Evolutionary conservation across 139 green algal species (phyloP).

Genomic region (Volvox africanus): DNA sequence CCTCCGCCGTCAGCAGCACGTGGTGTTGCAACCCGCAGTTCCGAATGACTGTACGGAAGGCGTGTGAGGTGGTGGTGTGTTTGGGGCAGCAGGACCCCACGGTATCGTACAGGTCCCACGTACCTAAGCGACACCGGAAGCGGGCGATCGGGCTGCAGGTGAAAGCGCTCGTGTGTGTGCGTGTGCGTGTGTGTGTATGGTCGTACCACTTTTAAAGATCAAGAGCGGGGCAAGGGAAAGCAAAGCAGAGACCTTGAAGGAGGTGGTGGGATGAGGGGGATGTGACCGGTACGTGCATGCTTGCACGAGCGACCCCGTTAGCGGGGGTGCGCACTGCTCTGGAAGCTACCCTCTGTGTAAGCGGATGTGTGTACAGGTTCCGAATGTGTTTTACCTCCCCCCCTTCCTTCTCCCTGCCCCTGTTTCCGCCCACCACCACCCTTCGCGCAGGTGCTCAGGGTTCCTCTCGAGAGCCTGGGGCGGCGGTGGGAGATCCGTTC

Average conservation of each 20-base stretch:
- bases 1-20: constrained; percentile 38
- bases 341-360: background rate
- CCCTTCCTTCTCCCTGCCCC: background rate
- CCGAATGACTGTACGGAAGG: constrained; percentile 48
- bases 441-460: constrained; percentile 37
- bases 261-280: background rate
- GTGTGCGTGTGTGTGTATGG: background rate
- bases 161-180: background rate
- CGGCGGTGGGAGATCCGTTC: constrained; percentile 54
- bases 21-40: constrained; percentile 78
- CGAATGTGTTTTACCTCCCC: background rate
- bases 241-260: background rate
- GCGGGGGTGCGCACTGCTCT: background rate
- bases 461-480: constrained; percentile 47
- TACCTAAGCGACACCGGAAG: constrained; percentile 56
- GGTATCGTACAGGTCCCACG: constrained; percentile 47
- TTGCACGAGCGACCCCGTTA: too few species aligned
- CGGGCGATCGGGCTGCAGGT: constrained; percentile 58
- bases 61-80: constrained; percentile 63
- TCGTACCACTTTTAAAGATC: background rate
- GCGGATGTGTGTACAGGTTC: background rate
- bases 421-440: background rate
- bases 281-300: background rate
- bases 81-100: constrained; percentile 68
- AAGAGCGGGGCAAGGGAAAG: background rate